Evolutionary conservation across 805 yeast species (phyloP).

Genomic region (Monosporozyma servazzii): DNA sequence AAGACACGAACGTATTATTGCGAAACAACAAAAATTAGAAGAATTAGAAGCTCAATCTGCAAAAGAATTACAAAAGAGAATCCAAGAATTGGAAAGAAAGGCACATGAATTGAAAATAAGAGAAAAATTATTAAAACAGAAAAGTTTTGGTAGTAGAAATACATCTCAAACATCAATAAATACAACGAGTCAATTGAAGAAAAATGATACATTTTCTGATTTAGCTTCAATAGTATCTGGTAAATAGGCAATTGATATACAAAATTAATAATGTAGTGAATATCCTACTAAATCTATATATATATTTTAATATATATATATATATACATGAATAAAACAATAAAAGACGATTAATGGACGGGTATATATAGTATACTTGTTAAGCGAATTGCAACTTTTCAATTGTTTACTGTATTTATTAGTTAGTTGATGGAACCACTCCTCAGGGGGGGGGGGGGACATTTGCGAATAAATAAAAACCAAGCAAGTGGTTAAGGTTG

Average conservation of each 20-base stretch:
- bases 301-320: no score
- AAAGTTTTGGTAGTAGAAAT: constrained; percentile 8
- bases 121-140: constrained; percentile 41
- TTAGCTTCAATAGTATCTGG: constrained; percentile 37
- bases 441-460: no score
- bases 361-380: no score
- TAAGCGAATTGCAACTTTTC: no score
- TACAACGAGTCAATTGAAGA: constrained; percentile 28
- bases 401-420: no score
- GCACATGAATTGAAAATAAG: constrained; percentile 63
- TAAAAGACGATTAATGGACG: background rate
- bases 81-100: constrained; percentile 65
- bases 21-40: constrained; percentile 69
- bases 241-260: constrained; percentile 7
- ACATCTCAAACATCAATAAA: constrained; percentile 14
- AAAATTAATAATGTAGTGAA: background rate
- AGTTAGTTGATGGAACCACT: no score
- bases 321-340: no score
- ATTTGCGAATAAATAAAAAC: no score
- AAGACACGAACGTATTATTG: constrained; percentile 64
- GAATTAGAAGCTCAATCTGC: constrained; percentile 75
- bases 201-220: constrained; percentile 49
- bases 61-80: constrained; percentile 59
- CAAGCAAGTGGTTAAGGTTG: no score
- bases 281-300: no score